Evolutionary conservation across 306 rosid species (phyloP).

Genomic region (Bauhinia variegata): DNA sequence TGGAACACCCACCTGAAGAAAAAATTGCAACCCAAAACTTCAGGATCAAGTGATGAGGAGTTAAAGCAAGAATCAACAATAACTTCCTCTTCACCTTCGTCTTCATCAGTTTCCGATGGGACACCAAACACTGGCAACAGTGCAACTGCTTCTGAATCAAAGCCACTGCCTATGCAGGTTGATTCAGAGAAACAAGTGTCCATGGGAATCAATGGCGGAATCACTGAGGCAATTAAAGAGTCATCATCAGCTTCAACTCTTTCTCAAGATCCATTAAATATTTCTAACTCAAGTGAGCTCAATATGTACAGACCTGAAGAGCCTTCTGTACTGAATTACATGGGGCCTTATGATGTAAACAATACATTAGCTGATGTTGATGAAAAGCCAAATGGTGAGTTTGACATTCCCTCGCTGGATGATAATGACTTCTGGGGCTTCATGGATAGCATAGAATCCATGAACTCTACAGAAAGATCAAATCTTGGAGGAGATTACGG

Average conservation of each 20-base stretch:
- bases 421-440: conserved; percentile 72
- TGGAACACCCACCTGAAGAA: conserved; percentile 98
- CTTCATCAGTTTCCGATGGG: conserved; percentile 46
- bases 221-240: conserved; percentile 38
- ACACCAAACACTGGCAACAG: conserved; percentile 13
- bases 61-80: conserved; percentile 59
- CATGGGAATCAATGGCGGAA: conserved; percentile 22
- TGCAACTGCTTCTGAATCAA: conserved; percentile 21
- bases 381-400: conserved; percentile 38
- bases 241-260: conserved; percentile 41
- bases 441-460: conserved; percentile 47
- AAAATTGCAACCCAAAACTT: conserved; percentile 42
- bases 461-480: conserved; percentile 36
- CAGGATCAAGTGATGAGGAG: conserved; percentile 35
- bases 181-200: conserved; percentile 35
- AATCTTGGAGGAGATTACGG: conserved; percentile 27
- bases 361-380: conserved; percentile 36
- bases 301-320: conserved; percentile 35
- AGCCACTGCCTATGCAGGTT: conserved; percentile 18
- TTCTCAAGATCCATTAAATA: conserved; percentile 40
- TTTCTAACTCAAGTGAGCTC: conserved; percentile 41
- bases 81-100: conserved; percentile 60
- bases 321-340: conserved; percentile 36
- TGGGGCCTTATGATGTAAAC: conserved; percentile 39
- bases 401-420: conserved; percentile 52